Base-by-base conservation (phyloP, 2,329 filamentous ascomycete genomes). In the Pleurostoma richardsiae region DNA sequence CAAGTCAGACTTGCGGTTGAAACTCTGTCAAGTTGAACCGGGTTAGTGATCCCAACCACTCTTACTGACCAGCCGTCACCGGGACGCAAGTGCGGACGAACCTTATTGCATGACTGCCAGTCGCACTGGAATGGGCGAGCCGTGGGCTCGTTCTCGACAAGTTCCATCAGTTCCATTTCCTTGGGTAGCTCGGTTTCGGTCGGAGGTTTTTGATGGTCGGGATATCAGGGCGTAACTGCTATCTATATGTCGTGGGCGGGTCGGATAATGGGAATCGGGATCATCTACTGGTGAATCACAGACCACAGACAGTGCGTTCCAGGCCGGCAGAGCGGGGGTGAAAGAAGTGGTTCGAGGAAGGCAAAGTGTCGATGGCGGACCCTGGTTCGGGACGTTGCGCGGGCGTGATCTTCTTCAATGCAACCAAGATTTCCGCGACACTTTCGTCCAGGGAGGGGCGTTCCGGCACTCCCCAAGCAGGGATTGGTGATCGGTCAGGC, bases 1-100 rank as follows among this genome's bases (percentile, higher is more conserved):
- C 50, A 87, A 68, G 56, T 86, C 83, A 19, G 83, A 86, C 64
- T 86, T 86, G 57, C 83, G 75, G 65, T 86, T 86, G 70, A 87
- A 87, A 66, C 80, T 83, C 83, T 86, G 54, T n/a, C 3, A 39
- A 19, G 19, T 29, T n/a, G 30, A 11, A n/a, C 41, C 27, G 27
- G 36, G 33, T 43, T 27, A 41, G 41, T 41, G 29, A 7, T n/a
- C 19, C 41, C 19, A 19, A 19, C 19, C 19, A 19, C 19, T 19
- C 19, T 40, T 38, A 29, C 26, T 6, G 11, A 29, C 7, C n/a
- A n/a, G 29, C 19, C 26, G 52, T 29, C 38, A 11, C 30, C 40
- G 29, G 36, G 26, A 41, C 27, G 11, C 26, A 33, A 26, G 48
- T 30, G 26, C 38, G 38, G 39, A 62, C 72, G 49, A 64, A 84